phyloP scores from a whole-genome alignment of 768 basidiomycete genomes.

The Boletus reticulatus region DNA sequence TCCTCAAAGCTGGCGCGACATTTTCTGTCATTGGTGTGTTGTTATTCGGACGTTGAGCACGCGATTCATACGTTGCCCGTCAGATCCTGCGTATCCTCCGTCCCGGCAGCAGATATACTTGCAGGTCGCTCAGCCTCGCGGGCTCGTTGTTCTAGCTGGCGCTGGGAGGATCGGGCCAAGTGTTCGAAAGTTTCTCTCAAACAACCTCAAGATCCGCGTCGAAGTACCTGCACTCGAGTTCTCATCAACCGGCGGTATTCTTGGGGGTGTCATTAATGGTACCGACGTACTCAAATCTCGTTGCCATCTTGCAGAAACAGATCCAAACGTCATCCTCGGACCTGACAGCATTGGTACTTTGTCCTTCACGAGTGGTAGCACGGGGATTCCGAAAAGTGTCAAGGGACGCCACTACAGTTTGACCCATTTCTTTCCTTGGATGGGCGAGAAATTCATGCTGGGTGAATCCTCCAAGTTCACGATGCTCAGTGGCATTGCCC shows the following conservation, averaged over 20 bases:
- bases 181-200: constrained; percentile 79
- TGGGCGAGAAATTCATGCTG: constrained; percentile 85
- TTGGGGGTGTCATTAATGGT: constrained; percentile 54
- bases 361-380: constrained; percentile 96
- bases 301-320: constrained; percentile 54
- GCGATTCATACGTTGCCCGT: neutral
- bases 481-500: constrained; percentile 98
- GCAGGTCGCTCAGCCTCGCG: constrained; percentile 88
- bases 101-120: constrained; percentile 92
- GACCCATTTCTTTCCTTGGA: constrained; percentile 99
- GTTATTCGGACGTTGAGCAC: neutral
- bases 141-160: constrained; percentile 84
- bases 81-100: constrained; percentile 96
- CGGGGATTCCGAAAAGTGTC: constrained; percentile 98
- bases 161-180: constrained; percentile 78
- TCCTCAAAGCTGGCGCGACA: constrained; percentile 92
- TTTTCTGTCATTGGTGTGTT: constrained; percentile 93
- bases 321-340: constrained; percentile 84
- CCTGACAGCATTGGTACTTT: constrained; percentile 94
- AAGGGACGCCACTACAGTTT: constrained; percentile 91
- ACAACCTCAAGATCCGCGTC: constrained; percentile 80
- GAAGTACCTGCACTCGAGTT: constrained; percentile 90
- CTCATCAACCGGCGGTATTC: constrained; percentile 55
- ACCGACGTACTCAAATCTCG: constrained; percentile 63
- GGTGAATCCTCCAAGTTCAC: constrained; percentile 81